A percentile compares a stretch with the other conserved stretches of the same genome.
These are phyloP conservation scores for Saccharomyces eubayanus DNA, from an alignment of 805 yeast genomes.

Conservation along the genomic window DNA sequence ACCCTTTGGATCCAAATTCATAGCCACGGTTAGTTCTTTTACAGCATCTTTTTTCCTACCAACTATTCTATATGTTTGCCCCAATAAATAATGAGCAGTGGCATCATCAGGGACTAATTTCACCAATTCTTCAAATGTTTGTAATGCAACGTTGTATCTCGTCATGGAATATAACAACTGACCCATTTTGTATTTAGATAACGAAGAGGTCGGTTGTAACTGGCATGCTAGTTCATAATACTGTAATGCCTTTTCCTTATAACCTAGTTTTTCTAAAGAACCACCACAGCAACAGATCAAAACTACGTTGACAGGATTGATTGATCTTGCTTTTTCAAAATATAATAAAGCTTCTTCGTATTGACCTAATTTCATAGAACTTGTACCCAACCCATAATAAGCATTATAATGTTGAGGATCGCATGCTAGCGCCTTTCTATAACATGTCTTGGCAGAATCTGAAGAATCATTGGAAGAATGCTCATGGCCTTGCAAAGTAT, in stretches of 20 bases:
- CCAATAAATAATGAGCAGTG: conserved; percentile 80
- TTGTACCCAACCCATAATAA: conserved; percentile 93
- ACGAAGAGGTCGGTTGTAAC: conserved; percentile 75
- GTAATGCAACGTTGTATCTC: conserved; percentile 61
- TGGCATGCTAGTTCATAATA: conserved; percentile 79
- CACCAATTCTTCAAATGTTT: conserved; percentile 62
- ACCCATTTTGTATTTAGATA: conserved; percentile 84
- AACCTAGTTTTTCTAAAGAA: conserved; percentile 72
- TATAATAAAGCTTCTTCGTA: conserved; percentile 76
- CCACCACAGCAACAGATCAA: conserved; percentile 89
- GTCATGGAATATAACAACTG: conserved; percentile 67
- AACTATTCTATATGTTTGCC: conserved; percentile 73
- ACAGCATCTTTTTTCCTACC: conserved; percentile 72
- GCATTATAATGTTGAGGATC: conserved; percentile 89
- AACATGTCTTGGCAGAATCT: conserved; percentile 79
- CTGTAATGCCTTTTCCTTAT: conserved; percentile 60
- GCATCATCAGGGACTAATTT: conserved; percentile 90
- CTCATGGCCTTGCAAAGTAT: conserved; percentile 92
- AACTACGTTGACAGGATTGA: conserved; percentile 85
- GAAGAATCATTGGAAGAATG: conserved; percentile 79
- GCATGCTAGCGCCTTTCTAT: conserved; percentile 64
- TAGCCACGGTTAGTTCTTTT: conserved; percentile 77
- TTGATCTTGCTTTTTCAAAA: conserved; percentile 76
- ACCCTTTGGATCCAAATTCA: conserved; percentile 89
- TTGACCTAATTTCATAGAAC: conserved; percentile 77